Conservation (phyloP, 2,329 filamentous ascomycete species). For the Sordariomycetes sp. region DNA sequence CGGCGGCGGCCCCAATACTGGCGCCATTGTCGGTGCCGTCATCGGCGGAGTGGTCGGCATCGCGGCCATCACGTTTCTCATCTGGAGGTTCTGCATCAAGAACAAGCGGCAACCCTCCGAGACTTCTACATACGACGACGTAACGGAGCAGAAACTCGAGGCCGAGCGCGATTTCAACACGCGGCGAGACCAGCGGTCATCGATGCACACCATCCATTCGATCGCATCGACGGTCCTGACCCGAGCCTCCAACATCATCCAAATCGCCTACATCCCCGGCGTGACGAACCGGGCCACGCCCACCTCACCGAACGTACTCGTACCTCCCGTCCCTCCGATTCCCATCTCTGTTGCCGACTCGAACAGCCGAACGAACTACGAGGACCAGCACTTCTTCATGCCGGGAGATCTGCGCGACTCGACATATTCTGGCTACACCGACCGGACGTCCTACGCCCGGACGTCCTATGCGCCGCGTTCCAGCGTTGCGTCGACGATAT, state of each 20-base stretch:
- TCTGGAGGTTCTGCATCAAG: conserved; percentile 85
- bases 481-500: conserved; percentile 87
- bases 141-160: conserved; percentile 32
- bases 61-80: conserved; percentile 62
- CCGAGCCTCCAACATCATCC: conserved; percentile 95
- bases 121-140: conserved; percentile 1
- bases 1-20: conserved; percentile 52
- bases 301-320: conserved; percentile 68
- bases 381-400: conserved; percentile 88
- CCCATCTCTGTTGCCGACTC: conserved; percentile 51
- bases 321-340: conserved; percentile 90
- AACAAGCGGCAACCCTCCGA: conserved; percentile 47
- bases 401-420: conserved; percentile 85
- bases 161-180: conserved; percentile 28
- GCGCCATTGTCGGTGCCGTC: conserved; percentile 86
- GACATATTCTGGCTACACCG: conserved; percentile 63
- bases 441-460: conserved; percentile 50
- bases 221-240: conserved; percentile 94
- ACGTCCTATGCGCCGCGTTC: conserved; percentile 50
- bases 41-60: conserved; percentile 73
- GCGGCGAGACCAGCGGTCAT: conserved; percentile 54
- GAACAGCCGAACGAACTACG: conserved; percentile 41
- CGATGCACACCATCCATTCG: conserved; percentile 77
- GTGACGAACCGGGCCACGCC: conserved; percentile 86
- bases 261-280: conserved; percentile 97